Evolutionary conservation across 192 early-diverging fungal species (phyloP), one percentile per base, ranked within the genome.

Genomic region (Backusella morwellensis): DNA sequence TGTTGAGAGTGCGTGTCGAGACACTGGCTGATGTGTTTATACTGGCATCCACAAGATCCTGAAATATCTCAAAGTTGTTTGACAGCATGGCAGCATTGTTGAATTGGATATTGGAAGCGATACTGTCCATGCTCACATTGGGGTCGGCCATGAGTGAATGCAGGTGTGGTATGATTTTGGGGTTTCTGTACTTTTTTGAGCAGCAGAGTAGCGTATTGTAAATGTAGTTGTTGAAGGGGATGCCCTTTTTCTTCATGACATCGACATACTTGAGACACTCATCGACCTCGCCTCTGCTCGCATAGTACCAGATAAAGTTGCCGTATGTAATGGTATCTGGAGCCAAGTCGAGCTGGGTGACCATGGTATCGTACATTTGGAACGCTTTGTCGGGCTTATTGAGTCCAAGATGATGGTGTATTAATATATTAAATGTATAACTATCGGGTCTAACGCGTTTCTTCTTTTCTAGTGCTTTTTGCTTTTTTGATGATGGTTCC

Each of bases 361-460:
- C 40, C 73, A 79, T 75, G 11, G 21, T 19, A 56, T 79, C 68
- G 26, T 75, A 75, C 29, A 44, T 44, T 35, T 35, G 11, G 15
- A 75, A 74, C 9, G 73, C 78, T 42, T 74, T 21, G 35, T 67
- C 36, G 14, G 68, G n/a, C 3, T 79, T 12, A 21, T 67, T 9
- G 1, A 70, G 38, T 26, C 44, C 8, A 4, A 79, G 67, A 6
- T 68, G 35, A 17, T 79, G 44, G 14, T 75, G 41, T 17, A 79
- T 74, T 9, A 79, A 68, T 14, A 59, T 75, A 66, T 79, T 79
- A 47, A 66, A 79, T 3, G 78, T 79, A 17, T 68, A 56, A 15
- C 15, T 32, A 40, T 79, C 69, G 23, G 78, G 78, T 9, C 14
- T 41, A 44, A 68, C 35, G 1, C 17, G 38, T 29, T 19, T 36